Conservation (phyloP, 257 asterid genomes). For the Agastache rugosa region DNA sequence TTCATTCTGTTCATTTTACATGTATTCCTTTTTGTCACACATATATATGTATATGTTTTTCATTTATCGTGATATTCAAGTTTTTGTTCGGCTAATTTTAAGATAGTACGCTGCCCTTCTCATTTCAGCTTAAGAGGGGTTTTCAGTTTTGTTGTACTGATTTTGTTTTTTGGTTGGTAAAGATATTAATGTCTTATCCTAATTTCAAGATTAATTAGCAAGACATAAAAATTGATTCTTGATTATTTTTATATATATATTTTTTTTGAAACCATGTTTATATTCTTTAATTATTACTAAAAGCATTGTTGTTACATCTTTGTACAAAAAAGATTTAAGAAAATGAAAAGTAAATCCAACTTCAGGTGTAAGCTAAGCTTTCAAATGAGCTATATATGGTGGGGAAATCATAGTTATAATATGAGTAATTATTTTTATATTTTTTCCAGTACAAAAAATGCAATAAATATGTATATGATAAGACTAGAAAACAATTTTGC, state of each 20-base stretch:
- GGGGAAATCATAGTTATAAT: not conserved
- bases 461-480: slow-evolving; percentile 26
- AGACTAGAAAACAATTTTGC: slow-evolving; percentile 13
- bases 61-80: not conserved
- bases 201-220: slow-evolving; percentile 10
- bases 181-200: slow-evolving; percentile 20
- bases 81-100: not conserved
- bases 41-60: not conserved
- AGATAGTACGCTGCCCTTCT: not conserved
- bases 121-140: not conserved
- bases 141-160: slow-evolving; percentile 2
- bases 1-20: not conserved
- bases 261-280: too few relatives aligned
- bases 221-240: slow-evolving; percentile 12
- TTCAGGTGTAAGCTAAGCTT: slow-evolving; percentile 7
- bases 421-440: not conserved
- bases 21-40: slow-evolving; percentile 17
- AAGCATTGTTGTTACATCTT: not conserved
- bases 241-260: not conserved
- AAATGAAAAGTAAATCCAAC: not conserved
- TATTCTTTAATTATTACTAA: not conserved
- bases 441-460: not conserved
- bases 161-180: slow-evolving; percentile 16
- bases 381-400: not conserved
- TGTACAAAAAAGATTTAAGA: not conserved